phyloP scores from a whole-genome alignment of 148 eudicot species.

The Diospyros kaki region DNA sequence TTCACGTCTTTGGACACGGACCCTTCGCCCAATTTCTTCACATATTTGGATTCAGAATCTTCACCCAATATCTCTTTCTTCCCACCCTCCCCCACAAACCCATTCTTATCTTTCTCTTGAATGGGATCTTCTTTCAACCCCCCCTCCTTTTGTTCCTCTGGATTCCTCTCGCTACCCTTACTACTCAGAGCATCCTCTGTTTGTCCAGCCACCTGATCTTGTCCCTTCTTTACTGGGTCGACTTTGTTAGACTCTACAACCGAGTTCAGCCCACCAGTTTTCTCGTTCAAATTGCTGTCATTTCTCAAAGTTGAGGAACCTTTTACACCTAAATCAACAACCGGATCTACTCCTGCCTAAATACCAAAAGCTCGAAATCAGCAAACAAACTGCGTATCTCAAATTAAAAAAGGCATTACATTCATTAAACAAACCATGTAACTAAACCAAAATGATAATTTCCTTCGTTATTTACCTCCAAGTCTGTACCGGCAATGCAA shows the following conservation, averaged over 20 bases:
- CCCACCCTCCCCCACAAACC: conserved; percentile 14
- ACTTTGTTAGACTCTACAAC: conserved; percentile 9
- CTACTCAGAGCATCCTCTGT: conserved; percentile 17
- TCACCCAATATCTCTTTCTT: conserved; percentile 12
- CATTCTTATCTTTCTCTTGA: conserved; percentile 20
- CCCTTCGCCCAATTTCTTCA: conserved; percentile 5
- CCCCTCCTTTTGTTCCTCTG: conserved; percentile 18
- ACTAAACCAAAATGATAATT: background rate
- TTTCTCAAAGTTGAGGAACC: background rate
- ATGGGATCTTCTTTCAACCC: conserved; percentile 16
- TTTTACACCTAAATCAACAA: conserved; percentile 12
- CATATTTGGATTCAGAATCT: background rate
- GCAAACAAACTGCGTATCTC: too few species aligned
- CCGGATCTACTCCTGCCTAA: conserved; percentile 9
- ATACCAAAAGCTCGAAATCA: background rate
- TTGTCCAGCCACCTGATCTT: conserved; percentile 13
- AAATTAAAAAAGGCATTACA: background rate
- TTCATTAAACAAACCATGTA: background rate
- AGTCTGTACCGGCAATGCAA: background rate
- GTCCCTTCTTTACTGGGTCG: conserved; percentile 18
- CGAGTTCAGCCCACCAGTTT: conserved; percentile 13
- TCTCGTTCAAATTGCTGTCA: conserved; percentile 11
- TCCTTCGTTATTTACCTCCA: conserved; percentile 7
- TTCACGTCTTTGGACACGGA: background rate
- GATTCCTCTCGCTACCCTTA: conserved; percentile 15